Percentiles rank a stretch among this genome's conserved stretches.
These are phyloP conservation scores for Cutaneotrichosporon sp. DNA, from an alignment of 1,284 basidiomycete species.

Conservation along the genomic window DNA sequence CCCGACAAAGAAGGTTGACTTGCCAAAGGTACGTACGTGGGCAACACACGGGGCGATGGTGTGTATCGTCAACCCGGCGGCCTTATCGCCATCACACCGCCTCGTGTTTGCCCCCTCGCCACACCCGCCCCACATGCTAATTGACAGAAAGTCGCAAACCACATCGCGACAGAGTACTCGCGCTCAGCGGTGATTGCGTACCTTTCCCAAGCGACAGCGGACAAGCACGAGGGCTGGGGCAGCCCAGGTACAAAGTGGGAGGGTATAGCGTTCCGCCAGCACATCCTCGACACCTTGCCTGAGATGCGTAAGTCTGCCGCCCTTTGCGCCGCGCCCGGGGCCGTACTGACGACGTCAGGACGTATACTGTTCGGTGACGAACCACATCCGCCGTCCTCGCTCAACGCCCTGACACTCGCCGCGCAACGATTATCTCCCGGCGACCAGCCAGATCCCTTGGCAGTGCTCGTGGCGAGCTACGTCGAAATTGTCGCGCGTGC, in stretches of 20 bases:
- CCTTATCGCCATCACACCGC: too few species aligned
- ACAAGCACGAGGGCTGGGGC: conserved; percentile 74
- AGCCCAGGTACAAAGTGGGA: conserved; percentile 51
- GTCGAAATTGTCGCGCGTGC: conserved; percentile 71
- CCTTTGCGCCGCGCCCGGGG: not conserved
- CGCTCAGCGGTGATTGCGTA: conserved; percentile 69
- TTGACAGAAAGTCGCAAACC: conserved; percentile 61
- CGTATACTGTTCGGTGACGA: conserved; percentile 1
- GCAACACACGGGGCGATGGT: not conserved
- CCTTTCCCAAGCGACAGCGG: conserved; percentile 66
- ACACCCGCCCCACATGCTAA: not conserved
- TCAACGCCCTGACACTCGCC: conserved; percentile 60
- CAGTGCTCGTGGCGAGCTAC: conserved; percentile 68
- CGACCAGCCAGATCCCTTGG: conserved; percentile 26
- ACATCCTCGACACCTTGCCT: conserved; percentile 32
- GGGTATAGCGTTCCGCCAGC: conserved; percentile 37
- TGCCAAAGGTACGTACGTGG: conserved; percentile 70
- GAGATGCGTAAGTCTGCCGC: conserved; percentile 34
- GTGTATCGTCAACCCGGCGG: not conserved
- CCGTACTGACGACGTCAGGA: conserved; percentile 7
- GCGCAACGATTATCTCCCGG: conserved; percentile 39
- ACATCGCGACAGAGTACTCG: conserved; percentile 70
- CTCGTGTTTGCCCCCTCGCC: not conserved
- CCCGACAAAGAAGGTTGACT: conserved; percentile 58
- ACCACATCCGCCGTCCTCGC: conserved; percentile 56